Base-by-base conservation (phyloP, 345 rosid genomes). In the Durio zibethinus region DNA sequence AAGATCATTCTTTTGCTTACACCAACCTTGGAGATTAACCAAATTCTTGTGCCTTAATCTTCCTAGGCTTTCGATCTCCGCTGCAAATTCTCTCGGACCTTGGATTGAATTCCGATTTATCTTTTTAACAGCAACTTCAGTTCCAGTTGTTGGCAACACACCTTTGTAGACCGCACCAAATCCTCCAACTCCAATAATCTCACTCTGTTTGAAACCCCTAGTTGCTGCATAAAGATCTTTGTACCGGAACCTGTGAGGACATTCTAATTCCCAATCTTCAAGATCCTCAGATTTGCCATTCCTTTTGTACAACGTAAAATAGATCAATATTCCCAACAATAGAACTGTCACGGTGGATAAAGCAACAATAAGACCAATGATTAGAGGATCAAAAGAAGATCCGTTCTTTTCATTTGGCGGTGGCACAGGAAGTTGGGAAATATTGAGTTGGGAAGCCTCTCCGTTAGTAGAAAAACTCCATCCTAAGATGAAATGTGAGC, bases 21-120 rank as follows among this genome's bases (percentile, higher is more conserved):
- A 89, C 87, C 92, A 94, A 0, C 98, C 98, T 31, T 87, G 93
- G 54, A 92, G 94, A 78, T 90, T 87, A 52, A 92, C 91, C 42
- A 94, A 66, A 77, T 90, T 74, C 78, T 87, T 90, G 82, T 90
- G 96, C 78, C 92, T 85, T 4, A 94, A 82, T 45, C 91, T 43
- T 16, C 95, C 97, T 11, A 92, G 72, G 70, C 94, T 89, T 45
- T 87, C 97, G 15, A 94, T 87, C 85, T 94, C 93, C 3, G 94
- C 89, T 9, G 84, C 87, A 14, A 90, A 90, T 84, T 90, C 98
- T 79, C 90, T 86, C 86, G 89, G 81, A n/a, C 98, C 98, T 77
- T 88, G 89, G 71, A 80, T 69, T 9, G 97, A 87, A 73, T 88
- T 86, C 18, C 77, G 83, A 23, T 83, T 80, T 8, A 94, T 86